These are phyloP conservation scores for Coniochaeta pulveracea DNA, from an alignment of 2,329 filamentous ascomycete genomes.

Conservation along the genomic window DNA sequence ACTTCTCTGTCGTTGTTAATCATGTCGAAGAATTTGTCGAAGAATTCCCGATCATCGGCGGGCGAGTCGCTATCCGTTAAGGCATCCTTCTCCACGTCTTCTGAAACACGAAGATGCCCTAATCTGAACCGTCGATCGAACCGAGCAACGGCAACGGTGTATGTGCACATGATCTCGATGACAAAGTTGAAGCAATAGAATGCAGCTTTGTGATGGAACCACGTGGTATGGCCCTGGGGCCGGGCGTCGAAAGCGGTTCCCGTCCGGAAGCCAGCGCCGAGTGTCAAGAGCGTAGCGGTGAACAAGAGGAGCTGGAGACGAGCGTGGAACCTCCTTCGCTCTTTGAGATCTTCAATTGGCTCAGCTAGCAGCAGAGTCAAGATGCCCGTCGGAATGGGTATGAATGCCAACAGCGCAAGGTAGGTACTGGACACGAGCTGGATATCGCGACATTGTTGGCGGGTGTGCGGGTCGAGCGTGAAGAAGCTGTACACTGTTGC, in stretches of 20 bases:
- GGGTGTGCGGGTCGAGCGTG: constrained; percentile 32
- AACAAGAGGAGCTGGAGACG: constrained; percentile 43
- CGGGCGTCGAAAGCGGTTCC: constrained; percentile 34
- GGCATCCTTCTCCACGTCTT: neutral
- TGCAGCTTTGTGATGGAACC: constrained; percentile 45
- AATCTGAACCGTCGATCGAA: constrained; percentile 5
- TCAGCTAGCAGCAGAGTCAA: constrained; percentile 10
- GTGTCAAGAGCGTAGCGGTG: constrained; percentile 34
- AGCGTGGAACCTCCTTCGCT: constrained; percentile 32
- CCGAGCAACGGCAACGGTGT: constrained; percentile 32
- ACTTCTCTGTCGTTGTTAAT: neutral
- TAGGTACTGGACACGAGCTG: constrained; percentile 43
- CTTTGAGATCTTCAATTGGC: constrained; percentile 11
- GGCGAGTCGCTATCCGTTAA: neutral
- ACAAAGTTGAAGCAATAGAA: constrained; percentile 56
- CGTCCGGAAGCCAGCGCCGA: constrained; percentile 46
- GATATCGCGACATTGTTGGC: constrained; percentile 37
- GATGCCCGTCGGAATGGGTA: constrained; percentile 42
- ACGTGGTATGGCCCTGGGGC: constrained; percentile 32
- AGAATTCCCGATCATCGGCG: no score
- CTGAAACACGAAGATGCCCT: neutral
- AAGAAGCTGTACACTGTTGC: constrained; percentile 41
- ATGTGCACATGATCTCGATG: constrained; percentile 46
- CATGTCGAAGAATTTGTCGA: no score
- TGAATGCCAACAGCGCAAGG: constrained; percentile 42